Evolutionary conservation across 2,329 filamentous ascomycete species (phyloP), one percentile per base, ranked within the genome.

Genomic region (Aspergillus niger): DNA sequence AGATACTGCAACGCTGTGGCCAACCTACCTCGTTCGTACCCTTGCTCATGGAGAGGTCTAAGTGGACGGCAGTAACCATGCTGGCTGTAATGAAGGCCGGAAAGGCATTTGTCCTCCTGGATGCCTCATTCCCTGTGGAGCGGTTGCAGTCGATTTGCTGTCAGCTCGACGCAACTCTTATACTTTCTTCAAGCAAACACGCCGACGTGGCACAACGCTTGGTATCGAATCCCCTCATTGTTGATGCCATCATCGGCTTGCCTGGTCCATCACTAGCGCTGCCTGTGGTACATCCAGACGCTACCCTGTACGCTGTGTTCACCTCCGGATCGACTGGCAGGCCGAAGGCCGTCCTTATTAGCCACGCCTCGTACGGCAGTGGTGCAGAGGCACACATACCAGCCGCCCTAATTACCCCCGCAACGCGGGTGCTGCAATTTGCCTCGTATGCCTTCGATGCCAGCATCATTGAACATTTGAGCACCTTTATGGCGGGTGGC

Each of bases 281-380:
- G 17, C 47, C 26, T 3, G 1, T 1, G 1, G 47, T 50, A 1
- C 15, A 50, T 32, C n/a, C 47, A 11, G 2, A 17, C 24, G 8
- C 15, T 28, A n/a, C 22, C 7, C 4, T 30, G 2, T 62, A 62
- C 20, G 38, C 57, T 3, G 41, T 58, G 3, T 96, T 95, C 74
- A 91, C 87, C 55, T 91, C 88, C 8, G 92, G 92, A 8, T 96
- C 92, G 0, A 96, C 92, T 0, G 92, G 92, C 0, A 79, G 91
- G 54, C 91, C 92, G 1, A 96, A 96, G 75, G 92, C 91, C 5
- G 91, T 96, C 13, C 88, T 90, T 82, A 81, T 96, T 24, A 89
- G 85, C 2, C 92, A 97, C 76, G 73, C 78, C 44, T 65, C 63
- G 15, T 68, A 69, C 49, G 70, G 65, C 30, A 66, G 47, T 20